Conservation (phyloP, 2,329 filamentous ascomycete genomes). For the Aspergillus fumigatus region DNA sequence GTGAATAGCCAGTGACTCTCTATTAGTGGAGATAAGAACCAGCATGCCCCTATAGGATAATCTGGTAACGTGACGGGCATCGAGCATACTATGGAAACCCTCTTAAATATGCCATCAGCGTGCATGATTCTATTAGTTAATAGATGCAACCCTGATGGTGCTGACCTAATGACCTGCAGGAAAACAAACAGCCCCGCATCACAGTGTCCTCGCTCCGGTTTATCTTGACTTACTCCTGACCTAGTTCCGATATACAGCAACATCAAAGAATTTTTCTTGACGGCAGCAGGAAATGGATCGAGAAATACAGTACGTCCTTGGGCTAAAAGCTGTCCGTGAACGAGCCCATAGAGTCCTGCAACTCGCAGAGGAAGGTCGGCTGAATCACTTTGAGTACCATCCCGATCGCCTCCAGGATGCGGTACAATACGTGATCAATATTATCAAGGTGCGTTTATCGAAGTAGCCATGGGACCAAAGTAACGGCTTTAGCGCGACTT, state of each 20-base stretch:
- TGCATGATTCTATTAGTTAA: not conserved
- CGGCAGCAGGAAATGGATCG: conserved; percentile 9
- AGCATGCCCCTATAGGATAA: not conserved
- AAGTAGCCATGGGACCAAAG: not conserved
- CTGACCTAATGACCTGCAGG: not conserved
- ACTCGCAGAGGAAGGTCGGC: conserved; percentile 34
- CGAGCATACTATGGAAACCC: too few species aligned
- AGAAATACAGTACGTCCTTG: conserved; percentile 24
- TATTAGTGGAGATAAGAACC: not conserved
- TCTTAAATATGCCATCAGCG: not conserved
- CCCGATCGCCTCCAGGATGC: conserved; percentile 35
- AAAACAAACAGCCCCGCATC: not conserved
- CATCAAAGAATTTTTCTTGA: too few species aligned
- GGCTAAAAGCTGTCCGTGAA: conserved; percentile 26
- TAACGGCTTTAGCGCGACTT: conserved; percentile 44
- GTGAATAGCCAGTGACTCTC: not conserved
- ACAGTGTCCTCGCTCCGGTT: not conserved
- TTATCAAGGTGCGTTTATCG: conserved; percentile 38
- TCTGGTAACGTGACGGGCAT: too few species aligned
- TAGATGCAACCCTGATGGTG: not conserved
- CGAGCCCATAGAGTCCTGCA: conserved; percentile 24
- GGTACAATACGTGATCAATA: conserved; percentile 40
- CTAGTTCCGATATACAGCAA: not conserved
- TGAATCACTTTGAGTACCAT: conserved; percentile 44
- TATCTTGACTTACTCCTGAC: not conserved